phyloP scores from a whole-genome alignment of 352 stramenopile genomes.

The Elongisporangium undulatum region DNA sequence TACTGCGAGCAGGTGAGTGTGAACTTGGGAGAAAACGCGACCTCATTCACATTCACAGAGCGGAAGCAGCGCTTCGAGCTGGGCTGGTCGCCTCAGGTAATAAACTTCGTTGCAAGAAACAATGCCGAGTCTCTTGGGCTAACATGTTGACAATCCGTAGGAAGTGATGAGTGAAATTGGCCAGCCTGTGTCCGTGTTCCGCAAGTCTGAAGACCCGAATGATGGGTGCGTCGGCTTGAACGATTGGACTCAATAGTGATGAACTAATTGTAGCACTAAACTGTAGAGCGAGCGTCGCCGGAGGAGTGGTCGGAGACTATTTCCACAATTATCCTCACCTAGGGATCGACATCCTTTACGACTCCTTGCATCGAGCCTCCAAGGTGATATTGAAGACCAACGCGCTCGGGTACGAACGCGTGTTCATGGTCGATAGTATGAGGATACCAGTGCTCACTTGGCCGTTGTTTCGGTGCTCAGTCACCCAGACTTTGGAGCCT shows the following conservation, averaged over 20 bases:
- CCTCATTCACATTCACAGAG: slow-evolving; percentile 43
- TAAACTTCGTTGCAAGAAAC: background rate
- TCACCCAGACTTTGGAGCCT: slow-evolving; percentile 74
- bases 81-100: slow-evolving; percentile 77
- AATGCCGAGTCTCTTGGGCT: no score
- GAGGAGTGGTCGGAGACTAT: slow-evolving; percentile 60
- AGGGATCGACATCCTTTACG: slow-evolving; percentile 73
- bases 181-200: slow-evolving; percentile 69
- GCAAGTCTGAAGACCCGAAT: slow-evolving; percentile 67
- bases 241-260: background rate
- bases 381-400: slow-evolving; percentile 85
- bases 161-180: slow-evolving; percentile 80
- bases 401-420: slow-evolving; percentile 41
- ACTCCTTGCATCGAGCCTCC: slow-evolving; percentile 56
- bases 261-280: background rate
- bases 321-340: slow-evolving; percentile 87
- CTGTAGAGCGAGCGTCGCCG: slow-evolving; percentile 38
- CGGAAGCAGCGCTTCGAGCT: slow-evolving; percentile 68
- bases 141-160: slow-evolving; percentile 8
- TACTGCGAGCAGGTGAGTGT: slow-evolving; percentile 75
- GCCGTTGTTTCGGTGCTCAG: slow-evolving; percentile 11
- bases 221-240: slow-evolving; percentile 31
- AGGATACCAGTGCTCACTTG: background rate
- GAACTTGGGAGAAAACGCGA: slow-evolving; percentile 34
- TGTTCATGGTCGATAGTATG: background rate